A percentile compares a stretch with the other conserved stretches of the same genome.
These are phyloP conservation scores for Cryptosporidium sp. DNA, from an alignment of 169 alveolate species.

Conservation along the genomic window DNA sequence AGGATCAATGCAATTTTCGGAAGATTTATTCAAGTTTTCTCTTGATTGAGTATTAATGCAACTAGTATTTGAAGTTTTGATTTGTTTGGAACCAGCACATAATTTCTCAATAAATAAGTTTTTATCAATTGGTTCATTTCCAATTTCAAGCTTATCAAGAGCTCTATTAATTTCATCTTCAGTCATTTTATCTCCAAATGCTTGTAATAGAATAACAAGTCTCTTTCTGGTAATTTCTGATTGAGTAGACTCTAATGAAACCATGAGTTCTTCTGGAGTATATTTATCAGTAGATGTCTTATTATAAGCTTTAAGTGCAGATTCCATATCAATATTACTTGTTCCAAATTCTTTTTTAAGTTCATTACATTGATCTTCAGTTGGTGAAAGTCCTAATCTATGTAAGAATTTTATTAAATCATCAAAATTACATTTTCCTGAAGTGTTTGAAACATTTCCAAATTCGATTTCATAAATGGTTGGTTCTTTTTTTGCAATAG, in stretches of 20 bases:
- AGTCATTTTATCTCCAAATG: constrained; percentile 70
- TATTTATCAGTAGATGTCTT: constrained; percentile 50
- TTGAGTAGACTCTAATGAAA: constrained; percentile 10
- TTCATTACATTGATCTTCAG: constrained; percentile 28
- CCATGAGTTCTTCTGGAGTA: constrained; percentile 23
- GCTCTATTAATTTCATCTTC: constrained; percentile 55
- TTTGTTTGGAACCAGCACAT: constrained; percentile 44
- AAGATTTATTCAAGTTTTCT: constrained; percentile 7
- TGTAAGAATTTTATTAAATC: constrained; percentile 30
- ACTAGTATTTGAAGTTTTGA: not conserved
- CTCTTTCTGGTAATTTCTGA: constrained; percentile 43
- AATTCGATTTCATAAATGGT: constrained; percentile 66
- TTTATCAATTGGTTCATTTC: constrained; percentile 34
- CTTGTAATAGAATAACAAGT: constrained; percentile 12
- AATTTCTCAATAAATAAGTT: constrained; percentile 26
- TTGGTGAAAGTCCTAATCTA: constrained; percentile 62
- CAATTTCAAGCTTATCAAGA: constrained; percentile 44
- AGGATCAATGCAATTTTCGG: not conserved
- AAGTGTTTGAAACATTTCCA: constrained; percentile 18
- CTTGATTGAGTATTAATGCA: not conserved
- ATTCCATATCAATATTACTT: constrained; percentile 25
- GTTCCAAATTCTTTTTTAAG: constrained; percentile 46
- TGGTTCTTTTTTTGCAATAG: constrained; percentile 59
- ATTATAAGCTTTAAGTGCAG: constrained; percentile 49
- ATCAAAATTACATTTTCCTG: constrained; percentile 34